These are phyloP conservation scores for Elasticomyces elasticus DNA, from an alignment of 495 filamentous ascomycete species.

Conservation along the genomic window DNA sequence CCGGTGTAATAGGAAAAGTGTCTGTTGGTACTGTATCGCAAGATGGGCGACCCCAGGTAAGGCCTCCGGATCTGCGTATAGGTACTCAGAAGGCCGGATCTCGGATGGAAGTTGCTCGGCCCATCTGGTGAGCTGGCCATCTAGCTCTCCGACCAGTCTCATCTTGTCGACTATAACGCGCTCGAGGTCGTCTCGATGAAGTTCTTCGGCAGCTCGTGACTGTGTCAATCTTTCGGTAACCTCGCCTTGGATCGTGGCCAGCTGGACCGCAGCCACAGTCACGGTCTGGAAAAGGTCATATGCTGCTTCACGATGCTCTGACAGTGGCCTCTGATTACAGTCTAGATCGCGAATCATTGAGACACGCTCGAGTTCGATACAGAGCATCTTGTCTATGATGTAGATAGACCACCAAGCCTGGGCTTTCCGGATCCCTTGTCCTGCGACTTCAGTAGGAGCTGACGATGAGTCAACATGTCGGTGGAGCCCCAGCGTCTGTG, in stretches of 20 bases:
- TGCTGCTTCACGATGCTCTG: background rate
- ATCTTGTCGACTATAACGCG: background rate
- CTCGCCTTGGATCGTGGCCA: background rate
- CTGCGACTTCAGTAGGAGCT: background rate
- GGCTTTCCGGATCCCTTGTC: background rate
- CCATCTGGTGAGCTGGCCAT: background rate
- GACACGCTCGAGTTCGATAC: background rate
- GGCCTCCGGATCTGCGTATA: background rate
- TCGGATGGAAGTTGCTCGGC: background rate
- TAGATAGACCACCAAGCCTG: constrained; percentile 3
- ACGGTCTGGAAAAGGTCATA: background rate
- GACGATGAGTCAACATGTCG: background rate
- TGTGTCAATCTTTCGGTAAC: background rate
- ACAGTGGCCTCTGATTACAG: background rate
- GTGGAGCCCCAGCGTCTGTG: background rate
- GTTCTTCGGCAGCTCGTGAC: background rate
- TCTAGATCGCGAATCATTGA: background rate
- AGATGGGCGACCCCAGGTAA: background rate
- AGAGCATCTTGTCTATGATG: constrained; percentile 1
- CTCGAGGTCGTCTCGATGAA: background rate
- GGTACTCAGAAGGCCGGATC: background rate
- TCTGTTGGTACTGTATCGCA: constrained; percentile 5
- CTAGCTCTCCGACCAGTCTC: background rate
- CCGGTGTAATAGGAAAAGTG: constrained; percentile 2
- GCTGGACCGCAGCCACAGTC: constrained; percentile 1